These are phyloP conservation scores for Dendryphion nanum DNA, from an alignment of 2,329 filamentous ascomycete genomes.

Conservation along the genomic window DNA sequence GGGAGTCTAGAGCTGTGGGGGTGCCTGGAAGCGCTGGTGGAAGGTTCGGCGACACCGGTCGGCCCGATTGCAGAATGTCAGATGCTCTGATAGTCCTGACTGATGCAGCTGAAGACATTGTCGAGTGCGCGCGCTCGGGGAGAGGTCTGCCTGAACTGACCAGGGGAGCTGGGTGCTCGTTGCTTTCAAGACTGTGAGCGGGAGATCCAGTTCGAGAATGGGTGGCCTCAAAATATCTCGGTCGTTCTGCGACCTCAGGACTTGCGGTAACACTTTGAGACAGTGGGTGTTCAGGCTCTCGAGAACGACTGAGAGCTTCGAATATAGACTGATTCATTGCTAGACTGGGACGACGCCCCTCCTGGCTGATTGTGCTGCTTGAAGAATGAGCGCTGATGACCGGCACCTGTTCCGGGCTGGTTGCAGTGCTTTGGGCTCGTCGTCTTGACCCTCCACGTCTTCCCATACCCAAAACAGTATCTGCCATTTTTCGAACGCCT, in stretches of 20 bases:
- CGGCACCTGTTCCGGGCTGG: constrained; percentile 53
- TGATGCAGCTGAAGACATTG: constrained; percentile 43
- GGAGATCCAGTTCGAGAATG: constrained; percentile 43
- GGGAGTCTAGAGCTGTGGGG: constrained; percentile 43
- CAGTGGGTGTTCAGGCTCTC: constrained; percentile 66
- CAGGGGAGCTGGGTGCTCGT: constrained; percentile 16
- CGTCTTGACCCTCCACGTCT: constrained; percentile 47
- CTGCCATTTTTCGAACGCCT: constrained; percentile 62
- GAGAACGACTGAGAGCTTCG: constrained; percentile 49
- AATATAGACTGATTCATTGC: constrained; percentile 58
- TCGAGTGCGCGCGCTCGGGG: constrained; percentile 42
- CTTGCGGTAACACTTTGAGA: constrained; percentile 72
- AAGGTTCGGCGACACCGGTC: constrained; percentile 36
- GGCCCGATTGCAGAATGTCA: constrained; percentile 29
- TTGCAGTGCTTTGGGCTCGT: constrained; percentile 55
- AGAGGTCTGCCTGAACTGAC: constrained; percentile 14
- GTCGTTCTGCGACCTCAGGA: constrained; percentile 52
- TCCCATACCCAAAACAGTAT: constrained; percentile 30
- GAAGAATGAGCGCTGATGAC: constrained; percentile 54
- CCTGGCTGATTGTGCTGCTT: constrained; percentile 55
- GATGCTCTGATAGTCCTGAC: constrained; percentile 46
- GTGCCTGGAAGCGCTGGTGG: constrained; percentile 47
- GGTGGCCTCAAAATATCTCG: constrained; percentile 35
- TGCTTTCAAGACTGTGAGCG: constrained; percentile 26
- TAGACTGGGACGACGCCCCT: constrained; percentile 56